Evolutionary conservation across 2,329 filamentous ascomycete genomes (phyloP).

Genomic region (Talaromyces sp.): DNA sequence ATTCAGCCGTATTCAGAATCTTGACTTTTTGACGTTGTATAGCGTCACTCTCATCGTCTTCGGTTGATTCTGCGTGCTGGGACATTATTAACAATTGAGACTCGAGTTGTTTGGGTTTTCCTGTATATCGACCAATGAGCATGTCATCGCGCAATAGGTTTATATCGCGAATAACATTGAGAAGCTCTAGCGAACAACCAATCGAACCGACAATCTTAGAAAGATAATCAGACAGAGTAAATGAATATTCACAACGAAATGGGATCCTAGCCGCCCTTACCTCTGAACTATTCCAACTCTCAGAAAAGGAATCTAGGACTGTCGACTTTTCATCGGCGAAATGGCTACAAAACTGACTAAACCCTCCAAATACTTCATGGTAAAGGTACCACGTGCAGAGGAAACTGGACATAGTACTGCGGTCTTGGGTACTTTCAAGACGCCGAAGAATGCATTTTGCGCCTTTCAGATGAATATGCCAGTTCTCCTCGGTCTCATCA

Average conservation of each 20-base stretch:
- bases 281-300: not conserved
- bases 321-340: not conserved
- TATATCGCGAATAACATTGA: not conserved
- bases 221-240: too few relatives aligned
- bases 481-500: constrained; percentile 6
- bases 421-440: not conserved
- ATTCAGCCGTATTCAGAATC: not conserved
- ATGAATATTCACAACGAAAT: too few relatives aligned
- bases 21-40: too few relatives aligned
- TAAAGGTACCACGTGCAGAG: constrained; percentile 6
- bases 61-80: not conserved
- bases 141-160: constrained; percentile 1
- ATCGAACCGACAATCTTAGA: too few relatives aligned
- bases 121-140: not conserved
- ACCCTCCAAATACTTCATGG: constrained; percentile 8
- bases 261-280: too few relatives aligned
- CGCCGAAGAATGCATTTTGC: constrained; percentile 1
- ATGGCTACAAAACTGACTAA: not conserved
- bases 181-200: too few relatives aligned
- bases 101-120: not conserved
- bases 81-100: not conserved
- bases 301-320: not conserved
- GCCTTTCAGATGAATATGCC: constrained; percentile 3
- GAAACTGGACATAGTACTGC: not conserved
- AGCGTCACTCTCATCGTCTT: too few relatives aligned